Conservation (phyloP, 2,329 filamentous ascomycete species). For the Dothideomycetes sp. region DNA sequence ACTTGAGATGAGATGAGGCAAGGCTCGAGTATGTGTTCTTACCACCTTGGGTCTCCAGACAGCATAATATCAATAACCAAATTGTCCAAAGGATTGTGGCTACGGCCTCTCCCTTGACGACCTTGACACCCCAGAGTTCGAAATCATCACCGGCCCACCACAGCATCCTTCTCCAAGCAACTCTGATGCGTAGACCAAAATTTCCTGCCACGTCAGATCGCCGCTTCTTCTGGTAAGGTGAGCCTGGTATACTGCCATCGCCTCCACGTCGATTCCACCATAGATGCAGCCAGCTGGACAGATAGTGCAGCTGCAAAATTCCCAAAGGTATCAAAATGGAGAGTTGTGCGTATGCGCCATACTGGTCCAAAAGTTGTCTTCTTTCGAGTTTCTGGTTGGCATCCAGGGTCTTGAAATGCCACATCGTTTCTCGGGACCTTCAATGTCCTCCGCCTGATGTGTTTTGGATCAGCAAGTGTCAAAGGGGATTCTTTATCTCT, state of each 20-base stretch:
- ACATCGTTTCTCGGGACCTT: too few species aligned
- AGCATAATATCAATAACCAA: constrained; percentile 44
- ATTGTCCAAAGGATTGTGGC: constrained; percentile 39
- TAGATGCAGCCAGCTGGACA: constrained; percentile 26
- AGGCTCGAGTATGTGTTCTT: too few species aligned
- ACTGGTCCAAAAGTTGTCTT: constrained; percentile 44
- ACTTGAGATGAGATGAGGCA: too few species aligned
- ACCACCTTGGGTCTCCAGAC: constrained; percentile 47
- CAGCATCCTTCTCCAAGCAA: constrained; percentile 21
- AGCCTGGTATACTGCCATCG: constrained; percentile 31
- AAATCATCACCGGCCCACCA: constrained; percentile 27
- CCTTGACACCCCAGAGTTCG: constrained; percentile 29
- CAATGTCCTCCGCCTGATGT: too few species aligned
- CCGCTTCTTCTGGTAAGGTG: constrained; percentile 31
- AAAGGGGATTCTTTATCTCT: too few species aligned
- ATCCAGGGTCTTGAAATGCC: constrained; percentile 45
- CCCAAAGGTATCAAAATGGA: constrained; percentile 41
- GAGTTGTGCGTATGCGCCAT: constrained; percentile 47
- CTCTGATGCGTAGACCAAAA: constrained; percentile 21
- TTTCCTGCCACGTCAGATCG: constrained; percentile 19
- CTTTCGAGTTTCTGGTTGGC: constrained; percentile 42
- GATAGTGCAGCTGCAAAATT: constrained; percentile 33
- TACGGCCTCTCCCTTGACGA: constrained; percentile 44
- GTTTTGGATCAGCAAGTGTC: too few species aligned
- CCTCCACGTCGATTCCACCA: constrained; percentile 15